Evolutionary conservation across 2,329 filamentous ascomycete genomes (phyloP).

Genomic region (Zymoseptoria tritici): DNA sequence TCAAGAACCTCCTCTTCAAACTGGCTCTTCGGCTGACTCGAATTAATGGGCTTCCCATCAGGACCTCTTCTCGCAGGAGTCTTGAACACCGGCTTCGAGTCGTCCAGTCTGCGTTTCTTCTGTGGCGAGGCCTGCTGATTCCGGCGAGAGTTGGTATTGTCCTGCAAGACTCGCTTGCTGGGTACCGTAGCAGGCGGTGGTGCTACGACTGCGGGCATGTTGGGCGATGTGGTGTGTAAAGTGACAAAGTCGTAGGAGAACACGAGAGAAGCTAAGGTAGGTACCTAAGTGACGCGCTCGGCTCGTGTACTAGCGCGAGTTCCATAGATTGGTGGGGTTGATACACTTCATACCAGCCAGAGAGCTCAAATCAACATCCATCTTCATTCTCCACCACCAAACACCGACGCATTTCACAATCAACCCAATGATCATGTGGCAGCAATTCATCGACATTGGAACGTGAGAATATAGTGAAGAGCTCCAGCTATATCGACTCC

Average conservation of each 20-base stretch:
- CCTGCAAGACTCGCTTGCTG: constrained; percentile 41
- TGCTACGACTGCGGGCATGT: constrained; percentile 29
- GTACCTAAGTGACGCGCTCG: constrained; percentile 2
- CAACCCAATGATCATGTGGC: not conserved
- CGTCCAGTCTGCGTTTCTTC: constrained; percentile 81
- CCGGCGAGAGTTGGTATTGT: constrained; percentile 37
- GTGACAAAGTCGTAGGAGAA: constrained; percentile 3
- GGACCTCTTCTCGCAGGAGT: constrained; percentile 42
- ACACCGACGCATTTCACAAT: not conserved
- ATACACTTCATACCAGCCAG: not conserved
- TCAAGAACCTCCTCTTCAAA: constrained; percentile 93
- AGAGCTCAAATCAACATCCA: not conserved
- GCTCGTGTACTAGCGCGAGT: constrained; percentile 1
- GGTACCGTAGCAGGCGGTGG: constrained; percentile 29
- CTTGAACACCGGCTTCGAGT: constrained; percentile 50
- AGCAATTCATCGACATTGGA: not conserved
- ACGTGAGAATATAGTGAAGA: not conserved
- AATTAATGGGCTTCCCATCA: constrained; percentile 54
- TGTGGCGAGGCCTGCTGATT: constrained; percentile 46
- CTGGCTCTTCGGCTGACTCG: constrained; percentile 76
- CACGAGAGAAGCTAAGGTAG: not conserved
- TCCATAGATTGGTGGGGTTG: not conserved
- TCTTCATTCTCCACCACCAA: not conserved
- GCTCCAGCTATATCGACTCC: not conserved
- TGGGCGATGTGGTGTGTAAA: constrained; percentile 3